These are phyloP conservation scores for Bisporella sp. DNA, from an alignment of 2,329 filamentous ascomycete genomes.

Conservation along the genomic window DNA sequence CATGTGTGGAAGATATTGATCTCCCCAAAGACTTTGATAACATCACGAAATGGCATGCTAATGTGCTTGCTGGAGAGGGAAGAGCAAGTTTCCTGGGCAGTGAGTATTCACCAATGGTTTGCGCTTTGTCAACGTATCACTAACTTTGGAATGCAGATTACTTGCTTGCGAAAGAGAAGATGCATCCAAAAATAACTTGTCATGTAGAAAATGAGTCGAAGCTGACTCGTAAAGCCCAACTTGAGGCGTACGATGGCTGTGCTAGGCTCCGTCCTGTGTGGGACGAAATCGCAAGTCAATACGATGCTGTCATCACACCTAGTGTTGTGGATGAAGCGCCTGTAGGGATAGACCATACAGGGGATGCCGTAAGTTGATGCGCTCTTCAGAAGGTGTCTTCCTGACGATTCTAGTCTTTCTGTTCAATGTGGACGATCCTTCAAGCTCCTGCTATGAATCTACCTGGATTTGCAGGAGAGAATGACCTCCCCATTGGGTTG, in stretches of 20 bases:
- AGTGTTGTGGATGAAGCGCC: slow-evolving; percentile 56
- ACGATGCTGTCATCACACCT: slow-evolving; percentile 49
- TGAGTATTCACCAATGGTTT: slow-evolving; percentile 6
- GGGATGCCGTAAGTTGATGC: slow-evolving; percentile 36
- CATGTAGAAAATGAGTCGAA: slow-evolving; percentile 43
- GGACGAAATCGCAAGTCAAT: slow-evolving; percentile 43
- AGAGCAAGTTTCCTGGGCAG: slow-evolving; percentile 40
- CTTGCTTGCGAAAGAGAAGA: slow-evolving; percentile 35
- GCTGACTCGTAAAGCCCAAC: slow-evolving; percentile 38
- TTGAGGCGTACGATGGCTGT: slow-evolving; percentile 48
- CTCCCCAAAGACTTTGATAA: slow-evolving; percentile 42
- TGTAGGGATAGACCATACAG: slow-evolving; percentile 44
- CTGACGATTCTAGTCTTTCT: slow-evolving; percentile 17
- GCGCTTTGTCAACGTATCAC: not conserved
- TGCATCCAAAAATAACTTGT: slow-evolving; percentile 37
- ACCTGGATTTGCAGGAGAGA: slow-evolving; percentile 51
- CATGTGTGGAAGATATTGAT: slow-evolving; percentile 47
- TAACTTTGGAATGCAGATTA: slow-evolving; percentile 36
- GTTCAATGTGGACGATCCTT: slow-evolving; percentile 31
- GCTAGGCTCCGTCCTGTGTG: slow-evolving; percentile 46
- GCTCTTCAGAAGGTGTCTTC: too few relatives aligned
- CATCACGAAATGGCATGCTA: slow-evolving; percentile 44
- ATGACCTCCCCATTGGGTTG: slow-evolving; percentile 52
- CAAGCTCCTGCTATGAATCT: slow-evolving; percentile 59
- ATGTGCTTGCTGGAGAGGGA: slow-evolving; percentile 45